These are phyloP conservation scores for Glebionis coronaria DNA, from an alignment of 129 eudicot species.

Conservation along the genomic window DNA sequence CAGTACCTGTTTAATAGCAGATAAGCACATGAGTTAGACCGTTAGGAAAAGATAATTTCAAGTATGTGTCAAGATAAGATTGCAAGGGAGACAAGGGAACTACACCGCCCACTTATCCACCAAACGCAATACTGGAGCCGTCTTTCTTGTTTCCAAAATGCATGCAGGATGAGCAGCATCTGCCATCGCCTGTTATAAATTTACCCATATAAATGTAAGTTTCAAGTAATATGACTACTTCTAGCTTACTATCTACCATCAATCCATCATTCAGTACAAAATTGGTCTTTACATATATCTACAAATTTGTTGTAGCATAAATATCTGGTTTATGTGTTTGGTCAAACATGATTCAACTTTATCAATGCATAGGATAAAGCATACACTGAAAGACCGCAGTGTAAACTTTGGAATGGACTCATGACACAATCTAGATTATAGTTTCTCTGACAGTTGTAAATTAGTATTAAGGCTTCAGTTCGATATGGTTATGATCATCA, in stretches of 20 bases:
- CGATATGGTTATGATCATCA: conserved; percentile 2
- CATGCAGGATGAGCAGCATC: conserved; percentile 85
- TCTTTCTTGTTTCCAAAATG: conserved; percentile 91
- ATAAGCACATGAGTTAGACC: neutral
- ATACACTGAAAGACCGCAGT: neutral
- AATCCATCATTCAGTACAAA: neutral
- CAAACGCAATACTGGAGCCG: conserved; percentile 96
- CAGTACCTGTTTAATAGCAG: conserved; percentile 50
- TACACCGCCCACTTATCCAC: conserved; percentile 99
- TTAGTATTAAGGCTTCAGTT: neutral
- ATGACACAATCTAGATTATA: neutral
- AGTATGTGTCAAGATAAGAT: neutral
- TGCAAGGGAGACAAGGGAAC: conserved; percentile 38
- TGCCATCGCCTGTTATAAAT: conserved; percentile 79
- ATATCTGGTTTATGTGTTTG: neutral
- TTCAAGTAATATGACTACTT: neutral
- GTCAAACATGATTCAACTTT: neutral
- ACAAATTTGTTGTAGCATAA: too few species aligned
- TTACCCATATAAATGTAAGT: neutral
- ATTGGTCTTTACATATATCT: neutral
- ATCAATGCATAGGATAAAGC: neutral
- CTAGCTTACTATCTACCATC: neutral
- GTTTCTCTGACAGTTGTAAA: neutral
- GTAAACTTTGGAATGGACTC: neutral
- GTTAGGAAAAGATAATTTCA: neutral